Evolutionary conservation across 2,329 filamentous ascomycete species (phyloP).

Genomic region (Phoma herbarum): DNA sequence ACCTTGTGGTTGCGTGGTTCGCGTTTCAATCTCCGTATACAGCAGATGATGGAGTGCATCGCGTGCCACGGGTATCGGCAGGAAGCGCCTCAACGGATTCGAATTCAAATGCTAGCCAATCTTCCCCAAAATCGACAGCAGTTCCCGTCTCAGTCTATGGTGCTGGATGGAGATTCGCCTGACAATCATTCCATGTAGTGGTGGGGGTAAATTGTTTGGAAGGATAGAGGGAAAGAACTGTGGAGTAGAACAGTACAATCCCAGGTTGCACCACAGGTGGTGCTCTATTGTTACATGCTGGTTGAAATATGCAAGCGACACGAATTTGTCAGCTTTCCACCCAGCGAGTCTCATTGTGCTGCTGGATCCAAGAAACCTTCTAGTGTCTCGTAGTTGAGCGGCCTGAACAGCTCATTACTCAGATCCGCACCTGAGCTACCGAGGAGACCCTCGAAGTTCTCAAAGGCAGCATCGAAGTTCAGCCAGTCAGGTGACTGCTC

Average conservation of each 20-base stretch:
- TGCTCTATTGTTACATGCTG: no score
- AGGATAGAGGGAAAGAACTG: no score
- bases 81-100: neutral
- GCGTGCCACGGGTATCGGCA: neutral
- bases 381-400: conserved; percentile 48
- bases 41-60: neutral
- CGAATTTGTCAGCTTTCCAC: no score
- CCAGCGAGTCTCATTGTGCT: conserved; percentile 17
- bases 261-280: no score
- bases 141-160: neutral
- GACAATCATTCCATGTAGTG: no score
- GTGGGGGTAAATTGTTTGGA: no score
- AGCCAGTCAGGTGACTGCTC: conserved; percentile 51
- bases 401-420: conserved; percentile 50
- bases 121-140: neutral
- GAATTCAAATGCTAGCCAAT: no score
- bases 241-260: no score
- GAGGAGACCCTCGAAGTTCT: conserved; percentile 52
- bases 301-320: no score
- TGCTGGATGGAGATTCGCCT: neutral
- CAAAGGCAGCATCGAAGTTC: conserved; percentile 52
- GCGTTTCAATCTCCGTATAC: neutral
- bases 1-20: neutral
- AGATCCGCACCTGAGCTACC: conserved; percentile 51
- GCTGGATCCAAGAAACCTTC: conserved; percentile 46